Conservation (phyloP, 768 basidiomycete genomes). For the Serendipita indica region DNA sequence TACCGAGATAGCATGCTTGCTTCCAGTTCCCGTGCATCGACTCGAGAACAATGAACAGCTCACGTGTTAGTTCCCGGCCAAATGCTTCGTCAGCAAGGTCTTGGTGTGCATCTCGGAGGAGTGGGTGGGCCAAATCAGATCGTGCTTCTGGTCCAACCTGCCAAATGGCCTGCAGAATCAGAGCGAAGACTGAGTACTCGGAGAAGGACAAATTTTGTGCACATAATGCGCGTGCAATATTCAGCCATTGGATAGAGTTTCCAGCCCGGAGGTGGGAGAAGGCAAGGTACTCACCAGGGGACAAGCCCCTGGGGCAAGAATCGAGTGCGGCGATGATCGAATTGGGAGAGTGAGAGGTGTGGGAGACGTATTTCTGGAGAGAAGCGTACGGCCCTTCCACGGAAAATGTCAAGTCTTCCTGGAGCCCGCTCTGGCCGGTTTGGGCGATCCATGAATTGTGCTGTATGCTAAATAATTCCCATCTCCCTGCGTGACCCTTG, state of each 20-base stretch:
- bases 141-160: conserved; percentile 26
- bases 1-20: conserved; percentile 22
- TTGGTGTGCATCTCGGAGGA: conserved; percentile 27
- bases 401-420: conserved; percentile 20
- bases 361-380: conserved; percentile 27
- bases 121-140: conserved; percentile 7
- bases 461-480: conserved; percentile 21
- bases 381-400: conserved; percentile 24
- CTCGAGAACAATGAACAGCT: conserved; percentile 25
- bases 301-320: conserved; percentile 27
- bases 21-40: conserved; percentile 32
- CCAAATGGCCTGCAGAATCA: conserved; percentile 31
- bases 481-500: conserved; percentile 22
- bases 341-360: conserved; percentile 28
- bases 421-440: conserved; percentile 16
- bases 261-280: conserved; percentile 36
- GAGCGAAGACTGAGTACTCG: conserved; percentile 26
- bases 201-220: conserved; percentile 28
- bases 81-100: conserved; percentile 23
- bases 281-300: conserved; percentile 31
- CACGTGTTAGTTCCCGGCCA: conserved; percentile 24
- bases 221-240: conserved; percentile 32
- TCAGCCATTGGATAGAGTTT: conserved; percentile 34
- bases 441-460: conserved; percentile 11
- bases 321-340: conserved; percentile 28